These are phyloP conservation scores for Colletotrichum noveboracense DNA, from an alignment of 2,329 filamentous ascomycete genomes.

Conservation along the genomic window DNA sequence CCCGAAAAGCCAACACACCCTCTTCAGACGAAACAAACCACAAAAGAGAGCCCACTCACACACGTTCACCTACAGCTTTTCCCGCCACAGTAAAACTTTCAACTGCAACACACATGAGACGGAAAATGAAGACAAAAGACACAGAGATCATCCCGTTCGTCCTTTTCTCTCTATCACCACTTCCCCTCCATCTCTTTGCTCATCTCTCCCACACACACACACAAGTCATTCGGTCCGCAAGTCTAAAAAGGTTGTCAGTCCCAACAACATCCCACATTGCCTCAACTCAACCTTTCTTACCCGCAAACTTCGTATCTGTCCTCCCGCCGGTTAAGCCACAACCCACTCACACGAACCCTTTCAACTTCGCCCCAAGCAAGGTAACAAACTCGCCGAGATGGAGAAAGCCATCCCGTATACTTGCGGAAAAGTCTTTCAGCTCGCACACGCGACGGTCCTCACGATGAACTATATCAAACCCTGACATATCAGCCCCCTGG, in stretches of 20 bases:
- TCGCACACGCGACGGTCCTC: background rate
- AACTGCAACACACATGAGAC: conserved; percentile 10
- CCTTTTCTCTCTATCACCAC: background rate
- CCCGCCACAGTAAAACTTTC: background rate
- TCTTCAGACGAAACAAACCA: conserved; percentile 9
- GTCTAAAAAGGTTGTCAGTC: background rate
- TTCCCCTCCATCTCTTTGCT: background rate
- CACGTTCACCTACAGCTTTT: background rate
- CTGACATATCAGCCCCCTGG: background rate
- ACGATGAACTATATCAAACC: background rate
- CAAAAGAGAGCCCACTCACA: background rate
- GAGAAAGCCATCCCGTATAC: background rate
- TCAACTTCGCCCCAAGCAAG: background rate
- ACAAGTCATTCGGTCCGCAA: background rate
- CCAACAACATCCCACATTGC: background rate
- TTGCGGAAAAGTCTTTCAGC: background rate
- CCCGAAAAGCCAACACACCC: background rate
- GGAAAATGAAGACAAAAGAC: background rate
- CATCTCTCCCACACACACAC: no score
- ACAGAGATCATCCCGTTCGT: background rate
- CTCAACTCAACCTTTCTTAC: background rate
- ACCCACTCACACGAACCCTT: background rate
- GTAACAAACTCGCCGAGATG: background rate
- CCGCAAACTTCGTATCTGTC: background rate
- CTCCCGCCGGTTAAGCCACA: background rate